phyloP scores from a whole-genome alignment of 805 yeast genomes.

The Yarrowia osloensis region DNA sequence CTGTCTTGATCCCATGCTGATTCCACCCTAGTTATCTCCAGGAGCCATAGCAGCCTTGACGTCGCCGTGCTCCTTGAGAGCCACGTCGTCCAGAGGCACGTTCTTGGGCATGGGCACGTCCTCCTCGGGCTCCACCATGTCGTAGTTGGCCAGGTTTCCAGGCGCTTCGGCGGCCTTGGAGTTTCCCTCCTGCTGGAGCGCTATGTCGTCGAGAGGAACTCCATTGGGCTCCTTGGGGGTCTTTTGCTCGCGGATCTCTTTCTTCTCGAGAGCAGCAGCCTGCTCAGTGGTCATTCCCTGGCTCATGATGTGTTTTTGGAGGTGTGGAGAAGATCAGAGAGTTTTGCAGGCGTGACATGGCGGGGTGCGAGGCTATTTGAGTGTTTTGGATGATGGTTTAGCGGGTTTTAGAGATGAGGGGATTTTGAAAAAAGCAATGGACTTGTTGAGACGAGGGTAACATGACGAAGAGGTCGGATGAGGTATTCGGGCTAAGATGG shows the following conservation, averaged over 20 bases:
- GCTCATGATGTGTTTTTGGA: not conserved
- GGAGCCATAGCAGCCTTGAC: conserved; percentile 27
- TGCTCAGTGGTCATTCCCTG: not conserved
- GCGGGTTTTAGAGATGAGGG: not conserved
- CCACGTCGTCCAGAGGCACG: conserved; percentile 11
- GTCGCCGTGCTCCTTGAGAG: conserved; percentile 10
- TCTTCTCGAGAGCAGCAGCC: conserved; percentile 4
- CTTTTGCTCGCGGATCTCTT: not conserved
- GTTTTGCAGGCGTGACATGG: not conserved
- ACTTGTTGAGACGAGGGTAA: not conserved
- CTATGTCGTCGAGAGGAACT: conserved; percentile 4
- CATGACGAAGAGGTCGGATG: too few species aligned
- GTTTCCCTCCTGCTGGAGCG: not conserved
- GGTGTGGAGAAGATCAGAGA: not conserved
- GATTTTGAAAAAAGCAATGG: not conserved
- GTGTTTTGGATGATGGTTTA: not conserved
- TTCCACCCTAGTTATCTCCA: conserved; percentile 2
- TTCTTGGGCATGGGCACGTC: conserved; percentile 22
- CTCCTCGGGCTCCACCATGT: conserved; percentile 6
- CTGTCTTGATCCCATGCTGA: too few species aligned
- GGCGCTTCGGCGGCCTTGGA: not conserved
- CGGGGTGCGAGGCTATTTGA: not conserved
- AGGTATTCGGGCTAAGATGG: not conserved
- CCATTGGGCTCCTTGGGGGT: not conserved
- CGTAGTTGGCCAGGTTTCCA: conserved; percentile 3